Percentiles rank a stretch among this genome's conserved stretches.
Evolutionary conservation across 2,329 filamentous ascomycete genomes (phyloP).

Genomic region (Hansfordia pulvinata): DNA sequence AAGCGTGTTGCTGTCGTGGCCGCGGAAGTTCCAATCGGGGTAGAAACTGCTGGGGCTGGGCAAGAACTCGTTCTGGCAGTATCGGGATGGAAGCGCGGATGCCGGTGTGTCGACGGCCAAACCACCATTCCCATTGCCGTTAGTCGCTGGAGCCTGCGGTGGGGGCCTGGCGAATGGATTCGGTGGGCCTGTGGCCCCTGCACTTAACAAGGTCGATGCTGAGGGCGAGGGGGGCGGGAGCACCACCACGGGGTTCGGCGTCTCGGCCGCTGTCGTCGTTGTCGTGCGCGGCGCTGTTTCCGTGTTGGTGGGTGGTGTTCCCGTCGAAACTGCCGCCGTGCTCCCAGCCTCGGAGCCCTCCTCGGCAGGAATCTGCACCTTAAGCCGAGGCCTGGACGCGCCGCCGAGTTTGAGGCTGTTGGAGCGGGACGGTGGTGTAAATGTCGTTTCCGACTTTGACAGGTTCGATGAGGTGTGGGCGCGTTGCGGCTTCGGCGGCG

Average conservation of each 20-base stretch:
- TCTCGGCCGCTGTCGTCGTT: slow-evolving; percentile 32
- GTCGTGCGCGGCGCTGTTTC: slow-evolving; percentile 42
- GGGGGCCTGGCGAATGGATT: slow-evolving; percentile 89
- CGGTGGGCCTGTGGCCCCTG: slow-evolving; percentile 80
- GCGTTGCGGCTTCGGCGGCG: slow-evolving; percentile 34
- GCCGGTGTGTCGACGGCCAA: slow-evolving; percentile 69
- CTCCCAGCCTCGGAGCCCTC: slow-evolving; percentile 69
- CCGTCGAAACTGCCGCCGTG: slow-evolving; percentile 55
- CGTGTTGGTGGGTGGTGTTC: slow-evolving; percentile 45
- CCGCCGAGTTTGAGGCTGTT: slow-evolving; percentile 57
- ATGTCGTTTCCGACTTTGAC: slow-evolving; percentile 40
- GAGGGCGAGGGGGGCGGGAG: slow-evolving; percentile 89
- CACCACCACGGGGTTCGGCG: slow-evolving; percentile 57
- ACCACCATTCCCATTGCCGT: slow-evolving; percentile 36
- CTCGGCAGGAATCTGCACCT: slow-evolving; percentile 90
- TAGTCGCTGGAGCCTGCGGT: too few species aligned
- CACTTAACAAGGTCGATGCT: slow-evolving; percentile 71
- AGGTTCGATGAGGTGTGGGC: slow-evolving; percentile 36
- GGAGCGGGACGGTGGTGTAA: slow-evolving; percentile 63
- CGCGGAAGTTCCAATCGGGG: slow-evolving; percentile 70
- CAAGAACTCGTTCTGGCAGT: slow-evolving; percentile 75
- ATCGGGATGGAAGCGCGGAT: slow-evolving; percentile 84
- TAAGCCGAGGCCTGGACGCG: slow-evolving; percentile 67
- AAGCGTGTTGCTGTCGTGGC: slow-evolving; percentile 67
- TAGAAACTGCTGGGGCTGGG: slow-evolving; percentile 91